Conservation (phyloP, 768 basidiomycete species). For the Rickenella mellea region DNA sequence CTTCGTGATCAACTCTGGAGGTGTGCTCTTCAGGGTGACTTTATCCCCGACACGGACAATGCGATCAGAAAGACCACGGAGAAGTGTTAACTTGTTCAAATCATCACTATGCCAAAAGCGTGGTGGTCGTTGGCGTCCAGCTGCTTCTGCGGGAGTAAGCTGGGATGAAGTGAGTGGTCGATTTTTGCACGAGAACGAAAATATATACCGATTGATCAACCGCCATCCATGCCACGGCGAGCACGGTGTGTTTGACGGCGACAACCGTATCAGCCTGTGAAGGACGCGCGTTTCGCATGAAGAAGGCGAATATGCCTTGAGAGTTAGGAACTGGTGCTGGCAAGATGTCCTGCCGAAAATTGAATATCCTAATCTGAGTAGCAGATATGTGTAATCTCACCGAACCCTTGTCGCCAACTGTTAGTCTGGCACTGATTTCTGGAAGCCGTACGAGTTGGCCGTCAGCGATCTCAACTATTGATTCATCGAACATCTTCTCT, state of each 20-base stretch:
- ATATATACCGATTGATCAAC: slow-evolving; percentile 70
- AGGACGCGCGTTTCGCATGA: slow-evolving; percentile 33
- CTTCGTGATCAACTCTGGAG: slow-evolving; percentile 41
- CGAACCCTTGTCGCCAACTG: slow-evolving; percentile 66
- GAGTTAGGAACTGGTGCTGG: slow-evolving; percentile 39
- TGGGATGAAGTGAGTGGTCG: slow-evolving; percentile 18
- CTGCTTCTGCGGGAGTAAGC: slow-evolving; percentile 52
- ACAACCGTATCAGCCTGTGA: slow-evolving; percentile 54
- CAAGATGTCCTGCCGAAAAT: slow-evolving; percentile 47
- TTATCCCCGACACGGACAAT: slow-evolving; percentile 70
- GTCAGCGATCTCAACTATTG: slow-evolving; percentile 57
- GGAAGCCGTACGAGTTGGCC: slow-evolving; percentile 62
- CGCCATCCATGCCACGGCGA: slow-evolving; percentile 81
- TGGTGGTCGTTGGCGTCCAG: slow-evolving; percentile 52
- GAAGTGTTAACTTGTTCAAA: slow-evolving; percentile 50
- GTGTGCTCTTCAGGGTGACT: slow-evolving; percentile 45
- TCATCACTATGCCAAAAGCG: slow-evolving; percentile 68
- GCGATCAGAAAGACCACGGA: slow-evolving; percentile 49
- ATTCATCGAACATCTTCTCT: slow-evolving; percentile 85
- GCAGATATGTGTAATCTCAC: slow-evolving; percentile 24
- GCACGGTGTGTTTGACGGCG: slow-evolving; percentile 63
- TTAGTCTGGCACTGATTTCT: slow-evolving; percentile 67
- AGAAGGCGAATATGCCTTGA: slow-evolving; percentile 35
- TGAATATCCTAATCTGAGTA: neutral
- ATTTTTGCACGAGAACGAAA: neutral